Conservation (phyloP, 2,329 filamentous ascomycete species). For the Penicillium sp. region DNA sequence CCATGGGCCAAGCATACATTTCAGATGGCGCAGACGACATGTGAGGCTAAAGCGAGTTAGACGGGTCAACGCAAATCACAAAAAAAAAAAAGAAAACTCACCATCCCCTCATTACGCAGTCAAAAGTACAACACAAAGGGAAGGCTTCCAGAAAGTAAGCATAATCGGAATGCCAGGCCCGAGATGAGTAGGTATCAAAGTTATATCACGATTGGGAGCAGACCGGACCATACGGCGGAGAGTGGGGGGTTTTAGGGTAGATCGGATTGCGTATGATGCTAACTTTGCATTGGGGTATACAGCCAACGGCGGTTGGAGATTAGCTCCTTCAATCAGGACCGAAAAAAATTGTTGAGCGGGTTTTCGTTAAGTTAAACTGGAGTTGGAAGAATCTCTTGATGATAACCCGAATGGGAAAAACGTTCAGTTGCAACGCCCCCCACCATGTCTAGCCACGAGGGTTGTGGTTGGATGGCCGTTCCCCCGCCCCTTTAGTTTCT, state of each 20-base stretch:
- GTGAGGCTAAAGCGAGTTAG: slow-evolving; percentile 32
- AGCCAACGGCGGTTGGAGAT: slow-evolving; percentile 18
- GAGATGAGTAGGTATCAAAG: slow-evolving; percentile 11
- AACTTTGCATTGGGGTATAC: slow-evolving; percentile 14
- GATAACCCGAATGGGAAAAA: slow-evolving; percentile 5
- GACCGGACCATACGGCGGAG: slow-evolving; percentile 4
- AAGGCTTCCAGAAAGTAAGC: slow-evolving; percentile 26
- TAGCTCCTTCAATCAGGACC: slow-evolving; percentile 8
- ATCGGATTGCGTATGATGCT: slow-evolving; percentile 12
- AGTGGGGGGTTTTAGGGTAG: slow-evolving; percentile 3
- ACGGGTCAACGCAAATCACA: not conserved
- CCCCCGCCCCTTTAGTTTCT: slow-evolving; percentile 22
- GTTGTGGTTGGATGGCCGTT: slow-evolving; percentile 13
- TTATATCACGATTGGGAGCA: slow-evolving; percentile 1
- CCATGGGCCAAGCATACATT: slow-evolving; percentile 29
- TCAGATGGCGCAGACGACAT: slow-evolving; percentile 41
- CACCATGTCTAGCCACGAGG: slow-evolving; percentile 16
- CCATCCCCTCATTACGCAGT: slow-evolving; percentile 43
- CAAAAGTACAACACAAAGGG: slow-evolving; percentile 21
- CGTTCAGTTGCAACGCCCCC: slow-evolving; percentile 14
- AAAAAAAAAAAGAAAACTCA: slow-evolving; percentile 22
- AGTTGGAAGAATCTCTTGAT: slow-evolving; percentile 9
- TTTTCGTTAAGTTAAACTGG: not conserved
- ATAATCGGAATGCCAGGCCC: slow-evolving; percentile 14
- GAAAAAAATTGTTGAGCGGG: not conserved